Percentiles rank a stretch among this genome's conserved stretches.
These are phyloP conservation scores for Rhizoclosmatium globosum DNA, from an alignment of 192 early-diverging fungal genomes.

Conservation along the genomic window DNA sequence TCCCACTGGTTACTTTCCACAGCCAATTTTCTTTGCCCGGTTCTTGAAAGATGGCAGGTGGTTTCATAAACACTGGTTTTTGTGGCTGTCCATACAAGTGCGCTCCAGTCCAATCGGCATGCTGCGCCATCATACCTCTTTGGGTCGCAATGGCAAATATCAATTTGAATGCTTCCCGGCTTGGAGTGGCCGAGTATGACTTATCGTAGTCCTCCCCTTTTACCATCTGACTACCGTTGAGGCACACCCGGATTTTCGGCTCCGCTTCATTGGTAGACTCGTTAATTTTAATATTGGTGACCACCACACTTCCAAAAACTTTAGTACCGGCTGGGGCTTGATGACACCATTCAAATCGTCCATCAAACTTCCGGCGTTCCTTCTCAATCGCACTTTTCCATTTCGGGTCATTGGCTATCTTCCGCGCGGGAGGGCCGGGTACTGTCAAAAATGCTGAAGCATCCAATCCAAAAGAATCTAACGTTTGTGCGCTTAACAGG, in stretches of 20 bases:
- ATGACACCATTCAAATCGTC: neutral
- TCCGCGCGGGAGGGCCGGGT: neutral
- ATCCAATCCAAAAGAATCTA: no score
- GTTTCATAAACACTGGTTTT: no score
- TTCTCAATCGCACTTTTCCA: neutral
- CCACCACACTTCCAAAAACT: neutral
- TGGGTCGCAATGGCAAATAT: slow-evolving; percentile 2
- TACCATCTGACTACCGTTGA: neutral
- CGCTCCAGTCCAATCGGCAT: neutral
- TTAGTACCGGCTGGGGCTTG: neutral
- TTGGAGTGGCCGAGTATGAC: slow-evolving; percentile 5
- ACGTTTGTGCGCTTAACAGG: neutral
- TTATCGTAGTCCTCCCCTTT: neutral
- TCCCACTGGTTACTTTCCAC: neutral
- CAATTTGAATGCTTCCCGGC: slow-evolving; percentile 5
- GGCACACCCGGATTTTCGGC: neutral
- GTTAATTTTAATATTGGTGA: neutral
- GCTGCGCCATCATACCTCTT: neutral
- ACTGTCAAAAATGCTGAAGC: neutral
- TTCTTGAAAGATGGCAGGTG: neutral
- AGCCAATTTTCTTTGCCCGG: slow-evolving; percentile 2
- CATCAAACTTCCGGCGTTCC: neutral
- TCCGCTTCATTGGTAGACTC: neutral
- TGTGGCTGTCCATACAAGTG: neutral
- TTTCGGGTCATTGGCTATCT: neutral